These are phyloP conservation scores for Parachaetomium inaequale DNA, from an alignment of 495 filamentous ascomycete genomes.

Conservation along the genomic window DNA sequence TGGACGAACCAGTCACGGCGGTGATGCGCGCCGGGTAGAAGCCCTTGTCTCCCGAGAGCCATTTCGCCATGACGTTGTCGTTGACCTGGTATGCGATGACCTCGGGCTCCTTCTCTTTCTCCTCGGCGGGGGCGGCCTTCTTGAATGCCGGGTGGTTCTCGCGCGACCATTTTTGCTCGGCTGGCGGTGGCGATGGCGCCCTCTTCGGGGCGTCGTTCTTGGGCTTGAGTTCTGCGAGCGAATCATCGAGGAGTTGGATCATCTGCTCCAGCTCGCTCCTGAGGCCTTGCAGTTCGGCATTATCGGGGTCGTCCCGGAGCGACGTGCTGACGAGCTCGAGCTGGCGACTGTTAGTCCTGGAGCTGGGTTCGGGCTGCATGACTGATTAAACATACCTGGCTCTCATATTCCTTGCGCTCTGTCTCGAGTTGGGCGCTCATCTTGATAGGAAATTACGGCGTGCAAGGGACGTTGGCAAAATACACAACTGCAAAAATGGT, in stretches of 20 bases:
- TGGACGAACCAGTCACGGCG: conserved; percentile 84
- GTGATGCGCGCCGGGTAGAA: conserved; percentile 94
- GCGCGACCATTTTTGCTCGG: conserved; percentile 64
- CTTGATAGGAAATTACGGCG: not conserved
- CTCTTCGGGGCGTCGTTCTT: conserved; percentile 36
- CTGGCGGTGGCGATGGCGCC: conserved; percentile 38
- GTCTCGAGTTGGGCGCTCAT: conserved; percentile 57
- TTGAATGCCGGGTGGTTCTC: conserved; percentile 69
- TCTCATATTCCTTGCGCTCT: conserved; percentile 77
- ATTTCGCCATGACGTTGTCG: conserved; percentile 84
- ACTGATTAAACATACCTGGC: conserved; percentile 56
- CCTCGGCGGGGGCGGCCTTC: conserved; percentile 48
- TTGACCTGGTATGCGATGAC: conserved; percentile 71
- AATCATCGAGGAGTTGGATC: conserved; percentile 71
- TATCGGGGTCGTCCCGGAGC: conserved; percentile 79
- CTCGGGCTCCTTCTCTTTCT: conserved; percentile 45
- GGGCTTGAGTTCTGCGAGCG: conserved; percentile 73
- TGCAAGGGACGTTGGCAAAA: not conserved
- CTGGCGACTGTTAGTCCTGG: conserved; percentile 43
- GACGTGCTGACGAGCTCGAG: conserved; percentile 74
- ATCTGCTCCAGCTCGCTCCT: conserved; percentile 79
- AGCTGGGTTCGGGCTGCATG: conserved; percentile 1
- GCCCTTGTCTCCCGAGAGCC: conserved; percentile 80
- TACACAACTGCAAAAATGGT: not conserved
- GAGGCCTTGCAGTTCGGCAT: conserved; percentile 73